phyloP scores from a whole-genome alignment of 257 asterid species.

The Fraxinus cuspidata region DNA sequence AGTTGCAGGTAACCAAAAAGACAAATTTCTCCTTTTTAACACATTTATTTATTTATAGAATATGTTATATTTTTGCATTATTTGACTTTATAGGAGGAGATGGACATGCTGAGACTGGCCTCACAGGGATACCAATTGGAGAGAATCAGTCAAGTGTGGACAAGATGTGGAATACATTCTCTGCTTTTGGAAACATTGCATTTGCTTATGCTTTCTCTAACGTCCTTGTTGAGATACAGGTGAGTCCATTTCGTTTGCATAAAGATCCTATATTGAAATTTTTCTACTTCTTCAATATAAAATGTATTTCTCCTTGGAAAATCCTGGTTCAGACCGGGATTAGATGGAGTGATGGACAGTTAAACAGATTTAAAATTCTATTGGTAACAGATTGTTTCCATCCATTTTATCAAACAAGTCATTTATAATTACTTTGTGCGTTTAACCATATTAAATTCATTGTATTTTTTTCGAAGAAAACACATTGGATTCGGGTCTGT shows the following conservation, averaged over 20 bases:
- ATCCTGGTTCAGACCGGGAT: not conserved
- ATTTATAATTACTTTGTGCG: too few species aligned
- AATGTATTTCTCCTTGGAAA: not conserved
- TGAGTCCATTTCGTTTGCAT: not conserved
- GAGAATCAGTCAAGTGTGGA: conserved; percentile 30
- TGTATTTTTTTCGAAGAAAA: not conserved
- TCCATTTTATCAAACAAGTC: not conserved
- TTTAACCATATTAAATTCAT: not conserved
- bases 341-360: not conserved
- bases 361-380: too few species aligned
- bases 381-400: not conserved
- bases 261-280: not conserved
- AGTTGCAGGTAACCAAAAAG: conserved; percentile 39
- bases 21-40: not conserved
- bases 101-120: conserved; percentile 33
- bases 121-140: conserved; percentile 56
- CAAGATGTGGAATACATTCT: conserved; percentile 64
- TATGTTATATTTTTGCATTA: too few species aligned
- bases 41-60: not conserved
- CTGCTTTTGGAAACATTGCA: conserved; percentile 74
- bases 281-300: not conserved
- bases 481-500: not conserved
- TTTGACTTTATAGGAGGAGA: conserved; percentile 20
- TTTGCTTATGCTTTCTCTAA: conserved; percentile 65
- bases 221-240: conserved; percentile 72